A percentile compares a stretch with the other conserved stretches of the same genome.
Conservation (phyloP, 2,329 filamentous ascomycete genomes). For the Xylaria sp. region DNA sequence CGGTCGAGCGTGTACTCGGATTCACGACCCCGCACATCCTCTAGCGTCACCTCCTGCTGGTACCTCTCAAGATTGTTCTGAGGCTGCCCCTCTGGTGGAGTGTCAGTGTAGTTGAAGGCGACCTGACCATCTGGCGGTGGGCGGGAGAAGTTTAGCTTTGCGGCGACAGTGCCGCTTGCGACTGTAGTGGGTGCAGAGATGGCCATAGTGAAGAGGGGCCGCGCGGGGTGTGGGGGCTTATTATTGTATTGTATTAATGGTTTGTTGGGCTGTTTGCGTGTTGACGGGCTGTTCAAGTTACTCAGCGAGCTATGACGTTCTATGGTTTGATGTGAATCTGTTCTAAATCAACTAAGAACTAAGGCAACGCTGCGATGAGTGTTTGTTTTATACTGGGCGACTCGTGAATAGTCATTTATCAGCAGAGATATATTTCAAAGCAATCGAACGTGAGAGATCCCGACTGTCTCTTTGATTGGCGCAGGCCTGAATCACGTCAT, state of each 20-base stretch:
- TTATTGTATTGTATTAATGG: neutral
- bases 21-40: slow-evolving; percentile 77
- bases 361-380: neutral
- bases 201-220: slow-evolving; percentile 43
- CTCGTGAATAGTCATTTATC: slow-evolving; percentile 10
- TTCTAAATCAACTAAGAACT: neutral
- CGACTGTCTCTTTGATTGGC: slow-evolving; percentile 19
- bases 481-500: slow-evolving; percentile 18
- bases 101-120: slow-evolving; percentile 72
- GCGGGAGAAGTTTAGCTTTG: slow-evolving; percentile 69
- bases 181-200: slow-evolving; percentile 44
- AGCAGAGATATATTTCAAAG: slow-evolving; percentile 26
- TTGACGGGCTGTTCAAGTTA: neutral
- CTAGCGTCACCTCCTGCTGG: slow-evolving; percentile 61
- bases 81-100: slow-evolving; percentile 63
- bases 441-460: slow-evolving; percentile 9
- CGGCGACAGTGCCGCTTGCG: slow-evolving; percentile 65
- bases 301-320: slow-evolving; percentile 4
- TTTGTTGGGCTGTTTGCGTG: neutral
- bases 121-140: slow-evolving; percentile 63
- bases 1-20: slow-evolving; percentile 68
- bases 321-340: neutral
- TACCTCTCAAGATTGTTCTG: slow-evolving; percentile 67
- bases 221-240: neutral
- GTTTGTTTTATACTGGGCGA: slow-evolving; percentile 10